Conservation (phyloP, 176 grass and related monocot species). For the Oryza punctata region DNA sequence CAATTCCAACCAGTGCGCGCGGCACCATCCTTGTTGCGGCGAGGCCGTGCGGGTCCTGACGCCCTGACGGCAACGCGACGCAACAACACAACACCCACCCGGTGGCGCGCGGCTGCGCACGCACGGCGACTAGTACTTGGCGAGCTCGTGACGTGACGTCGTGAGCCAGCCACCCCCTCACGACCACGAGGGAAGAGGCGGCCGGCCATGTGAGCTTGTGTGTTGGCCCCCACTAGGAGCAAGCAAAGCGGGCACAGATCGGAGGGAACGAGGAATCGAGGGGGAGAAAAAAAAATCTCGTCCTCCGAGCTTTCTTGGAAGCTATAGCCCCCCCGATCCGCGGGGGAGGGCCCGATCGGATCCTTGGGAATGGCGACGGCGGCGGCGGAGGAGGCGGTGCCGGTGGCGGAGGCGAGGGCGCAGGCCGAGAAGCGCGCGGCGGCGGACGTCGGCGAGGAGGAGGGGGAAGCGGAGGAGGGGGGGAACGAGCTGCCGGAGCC, state of each 20-base stretch:
- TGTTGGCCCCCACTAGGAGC: conserved; percentile 22
- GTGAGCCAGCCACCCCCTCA: background rate
- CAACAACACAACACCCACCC: conserved; percentile 8
- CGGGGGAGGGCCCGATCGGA: background rate
- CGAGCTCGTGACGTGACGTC: conserved; percentile 38
- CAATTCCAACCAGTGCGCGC: no score
- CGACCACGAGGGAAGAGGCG: background rate
- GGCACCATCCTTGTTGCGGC: background rate
- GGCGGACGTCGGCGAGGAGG: background rate
- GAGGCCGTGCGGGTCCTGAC: background rate
- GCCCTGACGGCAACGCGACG: background rate
- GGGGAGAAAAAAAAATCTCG: background rate
- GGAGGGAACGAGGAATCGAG: background rate
- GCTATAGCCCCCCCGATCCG: background rate
- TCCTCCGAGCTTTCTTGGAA: background rate
- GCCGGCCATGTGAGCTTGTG: conserved; percentile 45
- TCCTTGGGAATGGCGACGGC: conserved; percentile 29
- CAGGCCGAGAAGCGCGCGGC: conserved; percentile 31
- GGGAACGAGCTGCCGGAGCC: conserved; percentile 23
- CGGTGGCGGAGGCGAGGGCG: background rate
- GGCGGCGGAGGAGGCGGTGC: background rate
- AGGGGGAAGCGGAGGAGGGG: background rate
- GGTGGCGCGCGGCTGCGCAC: conserved; percentile 14
- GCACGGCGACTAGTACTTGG: background rate
- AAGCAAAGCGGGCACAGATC: conserved; percentile 29